A percentile compares a stretch with the other conserved stretches of the same genome.
phyloP scores from a whole-genome alignment of 768 basidiomycete species.

The Leccinum incarnatum region DNA sequence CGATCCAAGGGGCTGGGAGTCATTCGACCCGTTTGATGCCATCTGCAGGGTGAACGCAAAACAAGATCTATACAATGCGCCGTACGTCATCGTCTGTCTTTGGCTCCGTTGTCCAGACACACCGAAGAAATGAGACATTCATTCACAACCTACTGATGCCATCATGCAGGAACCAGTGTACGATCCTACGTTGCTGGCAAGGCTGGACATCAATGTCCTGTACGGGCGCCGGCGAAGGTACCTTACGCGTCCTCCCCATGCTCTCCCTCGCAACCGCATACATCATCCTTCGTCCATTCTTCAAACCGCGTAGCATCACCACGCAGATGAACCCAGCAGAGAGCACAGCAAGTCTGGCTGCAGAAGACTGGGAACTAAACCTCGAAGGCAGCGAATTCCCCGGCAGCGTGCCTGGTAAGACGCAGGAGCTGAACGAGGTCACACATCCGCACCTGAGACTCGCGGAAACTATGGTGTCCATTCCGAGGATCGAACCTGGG shows the following conservation, averaged over 20 bases:
- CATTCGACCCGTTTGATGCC: conserved; percentile 52
- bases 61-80: conserved; percentile 60
- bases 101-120: conserved; percentile 7
- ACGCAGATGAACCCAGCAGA: background rate
- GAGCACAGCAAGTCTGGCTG: conserved; percentile 28
- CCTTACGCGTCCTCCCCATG: conserved; percentile 59
- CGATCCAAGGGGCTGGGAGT: conserved; percentile 39
- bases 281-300: conserved; percentile 64
- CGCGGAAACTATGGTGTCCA: conserved; percentile 51
- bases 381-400: conserved; percentile 51
- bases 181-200: conserved; percentile 56
- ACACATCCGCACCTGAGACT: conserved; percentile 67
- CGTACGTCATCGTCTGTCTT: conserved; percentile 33
- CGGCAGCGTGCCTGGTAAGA: conserved; percentile 50
- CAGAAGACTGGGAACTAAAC: conserved; percentile 57
- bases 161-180: conserved; percentile 45
- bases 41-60: conserved; percentile 45
- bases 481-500: conserved; percentile 59
- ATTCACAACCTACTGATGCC: background rate
- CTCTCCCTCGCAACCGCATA: conserved; percentile 57
- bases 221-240: conserved; percentile 60
- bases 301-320: conserved; percentile 37
- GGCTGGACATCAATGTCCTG: conserved; percentile 54
- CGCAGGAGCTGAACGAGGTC: conserved; percentile 51
- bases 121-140: background rate